A percentile compares a stretch with the other conserved stretches of the same genome.
Conservation (phyloP, 495 filamentous ascomycete species). For the Apiosordaria backusii region DNA sequence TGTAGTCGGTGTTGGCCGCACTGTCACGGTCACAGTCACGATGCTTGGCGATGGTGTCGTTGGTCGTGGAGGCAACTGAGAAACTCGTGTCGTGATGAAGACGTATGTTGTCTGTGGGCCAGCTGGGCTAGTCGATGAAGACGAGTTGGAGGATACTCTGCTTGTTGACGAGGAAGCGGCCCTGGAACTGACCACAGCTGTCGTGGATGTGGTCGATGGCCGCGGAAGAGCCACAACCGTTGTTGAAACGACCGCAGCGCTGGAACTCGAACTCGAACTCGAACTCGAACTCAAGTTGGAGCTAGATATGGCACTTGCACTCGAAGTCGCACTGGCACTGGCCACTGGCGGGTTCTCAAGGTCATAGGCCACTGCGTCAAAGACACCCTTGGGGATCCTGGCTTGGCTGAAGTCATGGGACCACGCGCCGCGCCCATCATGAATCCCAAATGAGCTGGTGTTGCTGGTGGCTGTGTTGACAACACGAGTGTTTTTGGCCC, state of each 20-base stretch:
- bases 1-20: not conserved
- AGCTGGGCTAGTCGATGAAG: not conserved
- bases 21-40: slow-evolving; percentile 14
- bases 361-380: slow-evolving; percentile 29
- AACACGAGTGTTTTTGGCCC: slow-evolving; percentile 24
- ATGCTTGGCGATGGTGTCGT: not conserved
- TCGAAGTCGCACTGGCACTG: not conserved
- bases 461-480: slow-evolving; percentile 25
- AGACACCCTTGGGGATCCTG: slow-evolving; percentile 29
- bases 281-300: not conserved
- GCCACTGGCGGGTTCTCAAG: slow-evolving; percentile 6
- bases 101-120: slow-evolving; percentile 6
- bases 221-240: not conserved
- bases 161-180: not conserved
- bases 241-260: not conserved
- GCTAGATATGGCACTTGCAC: not conserved
- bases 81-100: slow-evolving; percentile 17
- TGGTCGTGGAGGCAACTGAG: slow-evolving; percentile 7
- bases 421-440: slow-evolving; percentile 26
- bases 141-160: not conserved
- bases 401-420: slow-evolving; percentile 30
- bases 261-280: not conserved
- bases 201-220: not conserved
- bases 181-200: not conserved
- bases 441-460: slow-evolving; percentile 26